Evolutionary conservation across 2,329 filamentous ascomycete genomes (phyloP).

Genomic region (Incumbomyces lentus): DNA sequence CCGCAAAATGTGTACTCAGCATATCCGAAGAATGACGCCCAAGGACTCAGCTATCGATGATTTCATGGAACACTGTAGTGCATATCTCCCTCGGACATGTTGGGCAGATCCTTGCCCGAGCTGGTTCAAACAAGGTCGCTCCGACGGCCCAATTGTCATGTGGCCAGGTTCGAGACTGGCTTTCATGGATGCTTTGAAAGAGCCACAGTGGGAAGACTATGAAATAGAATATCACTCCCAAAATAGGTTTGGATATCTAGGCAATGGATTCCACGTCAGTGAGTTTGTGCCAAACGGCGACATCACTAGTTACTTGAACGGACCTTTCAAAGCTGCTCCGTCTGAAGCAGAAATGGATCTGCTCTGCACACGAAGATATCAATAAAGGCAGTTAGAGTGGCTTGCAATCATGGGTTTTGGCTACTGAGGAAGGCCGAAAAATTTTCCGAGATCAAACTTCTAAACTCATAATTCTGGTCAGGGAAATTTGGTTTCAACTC

Average conservation of each 20-base stretch:
- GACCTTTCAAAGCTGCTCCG: too few relatives aligned
- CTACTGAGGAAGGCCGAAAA: too few relatives aligned
- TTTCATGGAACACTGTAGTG: conserved; percentile 31
- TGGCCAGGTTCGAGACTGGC: conserved; percentile 31
- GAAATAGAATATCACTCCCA: conserved; percentile 30
- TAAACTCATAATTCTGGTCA: too few relatives aligned
- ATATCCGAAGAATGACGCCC: conserved; percentile 13
- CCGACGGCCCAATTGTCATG: conserved; percentile 26
- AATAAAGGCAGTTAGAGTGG: too few relatives aligned
- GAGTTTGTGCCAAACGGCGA: conserved; percentile 12
- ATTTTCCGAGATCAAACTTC: too few relatives aligned
- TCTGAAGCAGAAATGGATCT: too few relatives aligned
- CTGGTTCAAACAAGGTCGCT: conserved; percentile 16
- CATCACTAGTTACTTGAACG: conserved; percentile 13
- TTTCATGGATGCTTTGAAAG: conserved; percentile 29
- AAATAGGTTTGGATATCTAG: conserved; percentile 33
- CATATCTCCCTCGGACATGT: conserved; percentile 27
- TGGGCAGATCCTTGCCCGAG: conserved; percentile 14
- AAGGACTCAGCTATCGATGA: conserved; percentile 21
- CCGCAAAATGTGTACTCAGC: conserved; percentile 20
- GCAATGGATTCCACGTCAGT: conserved; percentile 31
- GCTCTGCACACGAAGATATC: too few relatives aligned
- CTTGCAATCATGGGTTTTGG: too few relatives aligned
- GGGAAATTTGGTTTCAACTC: too few relatives aligned
- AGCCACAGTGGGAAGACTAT: conserved; percentile 33